Evolutionary conservation across 2,329 filamentous ascomycete species (phyloP), one percentile per base, ranked within the genome.

Genomic region (Fusarium sp.): DNA sequence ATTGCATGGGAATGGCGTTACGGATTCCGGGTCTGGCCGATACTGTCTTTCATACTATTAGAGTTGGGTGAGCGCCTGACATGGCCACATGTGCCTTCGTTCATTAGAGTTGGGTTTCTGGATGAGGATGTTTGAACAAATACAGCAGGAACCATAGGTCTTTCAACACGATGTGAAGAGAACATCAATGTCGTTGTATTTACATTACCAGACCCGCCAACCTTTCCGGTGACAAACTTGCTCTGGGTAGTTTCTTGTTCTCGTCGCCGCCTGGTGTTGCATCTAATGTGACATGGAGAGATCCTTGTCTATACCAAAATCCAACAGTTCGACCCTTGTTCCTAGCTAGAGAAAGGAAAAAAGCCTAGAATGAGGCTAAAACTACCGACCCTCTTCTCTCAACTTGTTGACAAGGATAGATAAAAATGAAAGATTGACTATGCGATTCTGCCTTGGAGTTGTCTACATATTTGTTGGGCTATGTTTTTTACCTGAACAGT

Each of bases 1-100:
- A 40, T 60, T 69, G 67, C 70, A 74, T 57, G 39, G 62, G 49
- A 64, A 62, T 39, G 70, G 70, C 61, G 66, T 70, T 56, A 47
- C 21, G 56, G 42, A 42, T 51, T 47, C 46, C 19, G 54, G 53
- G 51, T 42, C 48, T 56, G 55, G 45, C 46, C 54, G 45, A 17
- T 45, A 56, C 39, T 54, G 53, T 66, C 30, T 67, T 62, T 24
- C 21, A 28, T 61, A 59, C 54, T 67, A 44, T 56, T 71, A 69
- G 65, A 70, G 47, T 47, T 54, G 56, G 51, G 55, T 61, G 64
- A 54, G 47, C 45, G 32, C 52, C 51, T 51, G n/a, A 36, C 34
- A 36, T 6, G n/a, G 30, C 39, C 56, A 58, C 62, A 19, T 65
- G 48, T 44, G 63, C 62, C 53, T 58, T 69, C 63, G 23, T 71